Evolutionary conservation across 164 flowering plant species (phyloP), one percentile per base, ranked within the genome.

Genomic region (Brasenia schreberi): DNA sequence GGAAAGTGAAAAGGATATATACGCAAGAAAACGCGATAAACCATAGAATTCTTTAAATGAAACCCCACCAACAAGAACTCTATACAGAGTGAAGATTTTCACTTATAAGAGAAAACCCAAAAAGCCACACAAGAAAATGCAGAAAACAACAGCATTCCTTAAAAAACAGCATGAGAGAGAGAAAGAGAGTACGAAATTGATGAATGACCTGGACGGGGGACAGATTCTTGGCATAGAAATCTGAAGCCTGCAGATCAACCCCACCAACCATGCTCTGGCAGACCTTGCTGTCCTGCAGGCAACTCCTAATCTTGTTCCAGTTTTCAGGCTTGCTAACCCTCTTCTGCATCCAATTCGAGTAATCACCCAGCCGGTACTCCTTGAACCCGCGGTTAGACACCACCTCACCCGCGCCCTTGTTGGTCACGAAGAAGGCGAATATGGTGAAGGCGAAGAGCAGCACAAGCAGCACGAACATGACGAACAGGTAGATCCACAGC

Each of bases 261-360:
- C 63, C 53, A 6, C 14, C 14, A 3, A 42, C 53, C 16, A 59
- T 44, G 43, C 63, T 18, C 42, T 68, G 59, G 63, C 88, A 84
- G 39, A 82, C 74, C 33, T 76, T 69, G 6, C 75, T 62, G 6
- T 80, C 83, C 9, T 18, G 4, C 67, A 83, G 67, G 69, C 87
- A 83, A 67, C 85, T 81, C 73, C 65, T 77, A 42, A 81, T 81
- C 74, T 61, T 73, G 5, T 69, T 71, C 89, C 89, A 85, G 23
- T 83, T 77, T 67, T 79, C 74, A 1, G 45, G 5, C 23, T 53
- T 65, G 23, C 19, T 73, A 5, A 83, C 81, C 42, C 81, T 72
- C 61, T 80, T 78, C 80, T 81, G 87, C 72, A 85, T 60, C 88
- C 88, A 82, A 11, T 77, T 71, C 0, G 83, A 78, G 65, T 81